Conservation (phyloP, 2,329 filamentous ascomycete genomes). For the Sarocladium oryzae region DNA sequence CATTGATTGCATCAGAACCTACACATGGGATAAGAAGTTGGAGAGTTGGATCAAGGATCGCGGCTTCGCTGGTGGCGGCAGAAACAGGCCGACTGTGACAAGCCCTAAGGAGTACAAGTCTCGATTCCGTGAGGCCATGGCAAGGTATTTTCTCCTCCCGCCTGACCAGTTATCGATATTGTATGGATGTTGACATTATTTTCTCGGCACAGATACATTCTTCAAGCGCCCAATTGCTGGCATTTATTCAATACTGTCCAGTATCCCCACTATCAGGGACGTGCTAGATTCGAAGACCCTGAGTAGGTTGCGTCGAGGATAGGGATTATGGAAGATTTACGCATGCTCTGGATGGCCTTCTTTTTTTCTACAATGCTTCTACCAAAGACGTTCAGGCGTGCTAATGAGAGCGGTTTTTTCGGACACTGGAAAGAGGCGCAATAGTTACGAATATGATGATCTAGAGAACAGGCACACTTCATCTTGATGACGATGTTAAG, state of each 20-base stretch:
- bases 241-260: conserved; percentile 54
- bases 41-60: conserved; percentile 99
- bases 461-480: too few relatives aligned
- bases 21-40: conserved; percentile 99
- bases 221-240: conserved; percentile 71
- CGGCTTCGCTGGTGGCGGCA: conserved; percentile 68
- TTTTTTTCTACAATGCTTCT: too few relatives aligned
- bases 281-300: conserved; percentile 33
- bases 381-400: too few relatives aligned
- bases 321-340: too few relatives aligned
- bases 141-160: conserved; percentile 54
- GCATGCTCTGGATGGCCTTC: too few relatives aligned
- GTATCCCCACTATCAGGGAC: conserved; percentile 28
- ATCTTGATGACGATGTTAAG: too few relatives aligned
- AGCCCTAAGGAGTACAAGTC: conserved; percentile 97
- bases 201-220: conserved; percentile 49
- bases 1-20: conserved; percentile 96
- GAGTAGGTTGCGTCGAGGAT: conserved; percentile 18
- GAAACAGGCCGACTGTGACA: conserved; percentile 88
- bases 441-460: too few relatives aligned
- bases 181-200: conserved; percentile 1
- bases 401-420: too few relatives aligned
- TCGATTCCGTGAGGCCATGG: conserved; percentile 94
- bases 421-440: too few relatives aligned
- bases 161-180: not conserved